These are phyloP conservation scores for Annona cherimola DNA, from an alignment of 164 flowering plant genomes.

Conservation along the genomic window DNA sequence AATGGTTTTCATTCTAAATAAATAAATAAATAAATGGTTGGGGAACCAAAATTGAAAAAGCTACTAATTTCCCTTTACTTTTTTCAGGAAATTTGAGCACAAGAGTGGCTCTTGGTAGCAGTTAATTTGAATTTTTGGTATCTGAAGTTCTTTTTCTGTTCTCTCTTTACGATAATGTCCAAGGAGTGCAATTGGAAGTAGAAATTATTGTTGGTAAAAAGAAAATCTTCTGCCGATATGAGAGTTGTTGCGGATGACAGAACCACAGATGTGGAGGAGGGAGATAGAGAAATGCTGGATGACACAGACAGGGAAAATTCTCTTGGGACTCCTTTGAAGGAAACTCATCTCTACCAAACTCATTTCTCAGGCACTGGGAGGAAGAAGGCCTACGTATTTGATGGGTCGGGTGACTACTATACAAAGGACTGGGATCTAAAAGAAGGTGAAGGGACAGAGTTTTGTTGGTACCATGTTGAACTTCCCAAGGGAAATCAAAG, in stretches of 20 bases:
- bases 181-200: neutral
- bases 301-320: constrained; percentile 29
- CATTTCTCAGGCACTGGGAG: constrained; percentile 66
- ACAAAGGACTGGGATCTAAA: constrained; percentile 86
- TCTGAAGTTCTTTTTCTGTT: neutral
- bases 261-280: constrained; percentile 29
- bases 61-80: neutral
- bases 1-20: too few relatives aligned
- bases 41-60: neutral
- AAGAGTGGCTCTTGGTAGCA: neutral
- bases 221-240: constrained; percentile 18
- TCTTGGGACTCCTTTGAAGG: constrained; percentile 22
- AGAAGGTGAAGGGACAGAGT: constrained; percentile 71
- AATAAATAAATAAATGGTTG: neutral
- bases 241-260: constrained; percentile 22
- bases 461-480: constrained; percentile 98
- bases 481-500: constrained; percentile 79
- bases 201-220: neutral
- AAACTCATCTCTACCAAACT: constrained; percentile 16
- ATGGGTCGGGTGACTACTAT: constrained; percentile 73
- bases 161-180: neutral
- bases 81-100: neutral
- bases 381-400: constrained; percentile 77
- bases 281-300: constrained; percentile 30
- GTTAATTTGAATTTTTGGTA: neutral